Base-by-base conservation (phyloP, 768 basidiomycete genomes). In the Hydnomerulius pinastri region DNA sequence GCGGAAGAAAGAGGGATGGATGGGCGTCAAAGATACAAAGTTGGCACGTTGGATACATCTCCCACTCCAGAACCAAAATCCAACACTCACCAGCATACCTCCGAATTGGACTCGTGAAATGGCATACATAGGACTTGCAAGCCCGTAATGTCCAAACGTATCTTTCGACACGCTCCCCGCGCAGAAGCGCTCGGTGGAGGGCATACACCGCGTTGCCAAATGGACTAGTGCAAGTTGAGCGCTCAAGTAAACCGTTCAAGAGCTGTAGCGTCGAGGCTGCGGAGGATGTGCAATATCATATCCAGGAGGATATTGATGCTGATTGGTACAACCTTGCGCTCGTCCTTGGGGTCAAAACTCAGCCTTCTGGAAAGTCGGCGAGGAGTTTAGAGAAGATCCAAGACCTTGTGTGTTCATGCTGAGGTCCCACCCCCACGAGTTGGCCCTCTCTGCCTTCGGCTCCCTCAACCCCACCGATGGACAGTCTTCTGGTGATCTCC, bases 51-150 rank as follows among this genome's bases (percentile, higher is more conserved):
- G n/a, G n/a, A n/a, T n/a, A n/a, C n/a, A n/a, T n/a, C n/a, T n/a
- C n/a, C n/a, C n/a, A n/a, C n/a, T n/a, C n/a, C n/a, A n/a, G n/a
- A n/a, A n/a, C n/a, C n/a, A n/a, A n/a, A n/a, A n/a, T n/a, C n/a
- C n/a, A n/a, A n/a, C 21, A 64, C 78, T 55, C 58, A 89, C 90
- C 94, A 17, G 96, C 95, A 66, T 97, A 99, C 49, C 97, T 83
- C 48, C 97, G 79, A 59, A 99, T 99, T 1, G 97, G 97, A 65
- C 93, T 96, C 33, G 96, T 98, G 65, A 98, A 98, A 67, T 98
- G 97, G 97, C 98, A 66, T 98, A n/a, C n/a, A n/a, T 99, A 0
- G 90, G 81, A 65, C 84, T 94, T 0, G 97, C 97, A n/a, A 99
- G 80, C 33, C 97, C 97, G 65, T 99, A 99, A 68, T 98, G 97